Evolutionary conservation across 192 early-diverging fungal species (phyloP).

Genomic region (Backusella liffmaniae): DNA sequence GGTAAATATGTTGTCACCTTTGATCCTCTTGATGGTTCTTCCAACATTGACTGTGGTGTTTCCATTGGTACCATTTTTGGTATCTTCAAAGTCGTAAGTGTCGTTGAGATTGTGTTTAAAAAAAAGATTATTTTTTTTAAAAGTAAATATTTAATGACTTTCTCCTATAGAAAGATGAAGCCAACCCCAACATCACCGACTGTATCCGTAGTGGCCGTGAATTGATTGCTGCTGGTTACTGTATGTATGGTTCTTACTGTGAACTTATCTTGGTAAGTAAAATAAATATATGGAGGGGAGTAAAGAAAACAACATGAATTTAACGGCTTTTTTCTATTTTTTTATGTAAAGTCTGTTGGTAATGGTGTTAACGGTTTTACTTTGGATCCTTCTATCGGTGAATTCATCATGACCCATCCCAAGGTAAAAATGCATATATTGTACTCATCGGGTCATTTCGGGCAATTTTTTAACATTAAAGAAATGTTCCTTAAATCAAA

Average conservation of each 20-base stretch:
- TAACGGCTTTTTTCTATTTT: neutral
- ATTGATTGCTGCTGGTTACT: slow-evolving; percentile 94
- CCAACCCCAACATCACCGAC: slow-evolving; percentile 63
- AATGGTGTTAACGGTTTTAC: slow-evolving; percentile 94
- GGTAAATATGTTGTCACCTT: slow-evolving; percentile 96
- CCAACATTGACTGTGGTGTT: slow-evolving; percentile 99
- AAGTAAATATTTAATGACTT: slow-evolving; percentile 3
- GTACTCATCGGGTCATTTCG: neutral
- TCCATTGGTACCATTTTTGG: slow-evolving; percentile 99
- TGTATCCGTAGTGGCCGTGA: slow-evolving; percentile 87
- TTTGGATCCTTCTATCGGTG: slow-evolving; percentile 93
- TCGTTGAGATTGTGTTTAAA: neutral
- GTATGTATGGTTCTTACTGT: slow-evolving; percentile 94
- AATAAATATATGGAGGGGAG: neutral
- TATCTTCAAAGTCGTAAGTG: slow-evolving; percentile 84
- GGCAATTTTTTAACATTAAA: neutral
- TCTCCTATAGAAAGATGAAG: slow-evolving; percentile 32
- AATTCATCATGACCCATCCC: slow-evolving; percentile 98
- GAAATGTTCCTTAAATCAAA: slow-evolving; percentile 3
- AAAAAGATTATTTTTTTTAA: neutral
- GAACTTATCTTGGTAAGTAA: slow-evolving; percentile 62
- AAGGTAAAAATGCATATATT: slow-evolving; percentile 50
- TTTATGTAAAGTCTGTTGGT: slow-evolving; percentile 58
- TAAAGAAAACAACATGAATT: slow-evolving; percentile 6
- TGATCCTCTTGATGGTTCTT: slow-evolving; percentile 96